Conservation (phyloP, 192 early-diverging fungal species). For the Coemansia erecta region DNA sequence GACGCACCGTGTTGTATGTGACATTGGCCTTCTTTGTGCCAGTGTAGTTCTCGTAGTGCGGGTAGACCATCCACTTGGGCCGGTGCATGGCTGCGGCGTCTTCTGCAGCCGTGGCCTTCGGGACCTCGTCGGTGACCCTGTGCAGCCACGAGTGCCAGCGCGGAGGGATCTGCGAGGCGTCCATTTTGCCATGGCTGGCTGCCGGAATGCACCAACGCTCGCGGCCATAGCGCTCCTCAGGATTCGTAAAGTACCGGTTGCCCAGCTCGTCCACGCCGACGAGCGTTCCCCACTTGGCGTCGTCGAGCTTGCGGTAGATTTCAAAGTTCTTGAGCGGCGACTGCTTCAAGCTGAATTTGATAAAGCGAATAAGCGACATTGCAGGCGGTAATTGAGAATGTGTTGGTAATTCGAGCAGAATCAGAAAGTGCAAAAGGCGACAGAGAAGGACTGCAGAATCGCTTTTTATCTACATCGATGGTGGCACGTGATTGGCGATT, state of each 20-base stretch:
- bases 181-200: conserved; percentile 43
- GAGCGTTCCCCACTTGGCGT: conserved; percentile 66
- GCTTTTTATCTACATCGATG: background rate
- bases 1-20: conserved; percentile 52
- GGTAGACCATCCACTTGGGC: conserved; percentile 51
- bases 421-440: background rate
- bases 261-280: conserved; percentile 71
- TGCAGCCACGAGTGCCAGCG: conserved; percentile 65
- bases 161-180: conserved; percentile 67
- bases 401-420: background rate
- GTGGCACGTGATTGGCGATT: background rate
- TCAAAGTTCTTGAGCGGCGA: conserved; percentile 51
- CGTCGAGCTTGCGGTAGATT: conserved; percentile 50
- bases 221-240: conserved; percentile 71
- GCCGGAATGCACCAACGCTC: conserved; percentile 76
- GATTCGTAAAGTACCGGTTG: conserved; percentile 75
- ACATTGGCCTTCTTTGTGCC: conserved; percentile 46
- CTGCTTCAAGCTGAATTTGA: conserved; percentile 39
- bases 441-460: background rate
- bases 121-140: conserved; percentile 45
- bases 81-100: conserved; percentile 27
- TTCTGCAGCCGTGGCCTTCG: conserved; percentile 21
- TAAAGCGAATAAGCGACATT: conserved; percentile 47
- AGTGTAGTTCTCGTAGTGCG: conserved; percentile 50
- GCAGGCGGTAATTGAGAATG: too few species aligned